phyloP scores from a whole-genome alignment of 257 asterid genomes.

The Striga asiatica region DNA sequence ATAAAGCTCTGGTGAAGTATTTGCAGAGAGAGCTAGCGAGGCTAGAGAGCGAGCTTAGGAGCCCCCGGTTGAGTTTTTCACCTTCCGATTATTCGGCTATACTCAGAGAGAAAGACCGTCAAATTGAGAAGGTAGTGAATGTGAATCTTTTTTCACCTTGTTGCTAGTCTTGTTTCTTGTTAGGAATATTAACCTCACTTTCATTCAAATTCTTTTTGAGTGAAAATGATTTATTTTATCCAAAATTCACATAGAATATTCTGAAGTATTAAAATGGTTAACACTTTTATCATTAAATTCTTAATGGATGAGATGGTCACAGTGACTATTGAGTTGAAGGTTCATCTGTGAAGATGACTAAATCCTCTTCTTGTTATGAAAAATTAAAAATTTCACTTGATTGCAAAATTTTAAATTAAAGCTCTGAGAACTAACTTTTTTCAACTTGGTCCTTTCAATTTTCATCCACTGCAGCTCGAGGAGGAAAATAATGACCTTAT shows the following conservation, averaged over 20 bases:
- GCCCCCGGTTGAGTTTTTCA: slow-evolving; percentile 29
- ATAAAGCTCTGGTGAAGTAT: slow-evolving; percentile 76
- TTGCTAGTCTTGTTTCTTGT: too few species aligned
- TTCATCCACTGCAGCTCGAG: slow-evolving; percentile 46
- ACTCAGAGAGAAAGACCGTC: slow-evolving; percentile 63
- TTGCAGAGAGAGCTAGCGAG: slow-evolving; percentile 69
- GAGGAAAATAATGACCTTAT: slow-evolving; percentile 60
- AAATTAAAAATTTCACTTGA: too few species aligned
- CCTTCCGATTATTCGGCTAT: slow-evolving; percentile 36
- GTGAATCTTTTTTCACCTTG: neutral
- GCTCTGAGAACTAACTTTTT: neutral
- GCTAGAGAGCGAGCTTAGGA: slow-evolving; percentile 62
- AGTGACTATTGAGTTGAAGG: too few species aligned
- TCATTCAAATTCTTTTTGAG: too few species aligned
- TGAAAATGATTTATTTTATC: too few species aligned
- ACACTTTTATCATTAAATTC: too few species aligned
- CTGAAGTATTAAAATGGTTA: too few species aligned
- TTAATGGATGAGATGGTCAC: too few species aligned
- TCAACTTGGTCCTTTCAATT: neutral
- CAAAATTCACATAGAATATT: too few species aligned
- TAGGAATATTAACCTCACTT: too few species aligned
- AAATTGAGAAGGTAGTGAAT: slow-evolving; percentile 57
- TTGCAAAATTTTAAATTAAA: too few species aligned
- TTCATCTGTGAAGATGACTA: too few species aligned
- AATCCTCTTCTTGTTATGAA: neutral